Evolutionary conservation across 2,329 filamentous ascomycete species (phyloP).

Genomic region (Fusarium equiseti): DNA sequence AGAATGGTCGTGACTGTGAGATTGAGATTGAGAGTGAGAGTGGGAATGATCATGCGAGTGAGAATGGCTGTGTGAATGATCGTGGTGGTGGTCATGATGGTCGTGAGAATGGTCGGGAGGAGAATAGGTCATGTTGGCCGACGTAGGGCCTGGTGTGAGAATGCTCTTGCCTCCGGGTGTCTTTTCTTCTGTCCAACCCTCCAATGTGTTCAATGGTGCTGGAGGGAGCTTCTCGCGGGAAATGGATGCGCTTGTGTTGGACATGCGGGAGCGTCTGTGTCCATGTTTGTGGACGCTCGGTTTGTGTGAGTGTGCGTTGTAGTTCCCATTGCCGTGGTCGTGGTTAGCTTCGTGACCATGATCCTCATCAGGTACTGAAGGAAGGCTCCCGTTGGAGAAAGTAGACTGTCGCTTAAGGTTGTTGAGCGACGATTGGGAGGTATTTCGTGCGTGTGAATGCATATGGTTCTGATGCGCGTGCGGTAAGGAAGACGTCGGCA

Average conservation of each 20-base stretch:
- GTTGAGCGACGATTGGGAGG: constrained; percentile 56
- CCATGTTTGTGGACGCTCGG: constrained; percentile 47
- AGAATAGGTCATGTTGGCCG: constrained; percentile 46
- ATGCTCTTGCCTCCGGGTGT: constrained; percentile 58
- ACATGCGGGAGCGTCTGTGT: constrained; percentile 49
- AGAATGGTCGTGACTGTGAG: constrained; percentile 16
- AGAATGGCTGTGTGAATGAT: constrained; percentile 43
- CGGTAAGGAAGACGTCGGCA: constrained; percentile 64
- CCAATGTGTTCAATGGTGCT: constrained; percentile 50
- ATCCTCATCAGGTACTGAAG: constrained; percentile 50
- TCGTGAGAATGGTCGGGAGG: constrained; percentile 50
- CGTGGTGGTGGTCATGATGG: constrained; percentile 44
- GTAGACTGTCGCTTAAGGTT: constrained; percentile 51
- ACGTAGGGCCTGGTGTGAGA: constrained; percentile 52
- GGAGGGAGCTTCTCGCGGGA: constrained; percentile 51
- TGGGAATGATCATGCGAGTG: constrained; percentile 45
- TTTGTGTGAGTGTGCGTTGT: constrained; percentile 43
- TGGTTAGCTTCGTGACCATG: constrained; percentile 49
- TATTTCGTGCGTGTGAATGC: constrained; percentile 56
- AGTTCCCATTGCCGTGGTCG: constrained; percentile 38
- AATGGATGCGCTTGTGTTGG: constrained; percentile 47
- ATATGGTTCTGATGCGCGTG: constrained; percentile 60
- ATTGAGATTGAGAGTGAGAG: constrained; percentile 25
- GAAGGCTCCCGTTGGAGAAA: constrained; percentile 51
- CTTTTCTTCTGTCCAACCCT: constrained; percentile 57